Evolutionary conservation across 164 flowering plant species (phyloP).

Genomic region (Stephania yunnanensis): DNA sequence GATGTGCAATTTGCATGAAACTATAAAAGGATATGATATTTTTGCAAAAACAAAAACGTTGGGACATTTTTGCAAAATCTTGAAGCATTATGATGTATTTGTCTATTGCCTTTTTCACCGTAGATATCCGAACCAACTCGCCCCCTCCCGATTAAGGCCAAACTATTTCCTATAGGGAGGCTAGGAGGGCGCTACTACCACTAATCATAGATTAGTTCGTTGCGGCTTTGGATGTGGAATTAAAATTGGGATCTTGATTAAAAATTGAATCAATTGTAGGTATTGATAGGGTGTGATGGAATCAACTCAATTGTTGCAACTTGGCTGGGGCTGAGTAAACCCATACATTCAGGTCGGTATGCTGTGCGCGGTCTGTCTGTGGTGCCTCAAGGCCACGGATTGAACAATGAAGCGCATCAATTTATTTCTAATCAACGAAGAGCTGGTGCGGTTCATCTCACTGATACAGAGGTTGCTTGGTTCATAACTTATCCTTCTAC

Average conservation of each 20-base stretch:
- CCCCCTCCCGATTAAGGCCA: no score
- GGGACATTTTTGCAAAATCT: no score
- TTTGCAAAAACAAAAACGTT: no score
- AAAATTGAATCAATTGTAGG: slow-evolving; percentile 15
- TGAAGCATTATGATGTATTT: no score
- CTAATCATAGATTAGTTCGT: no score
- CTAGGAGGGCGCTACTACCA: no score
- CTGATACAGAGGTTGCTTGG: slow-evolving; percentile 38
- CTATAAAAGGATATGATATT: no score
- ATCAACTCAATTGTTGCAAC: slow-evolving; percentile 47
- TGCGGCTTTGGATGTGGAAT: no score
- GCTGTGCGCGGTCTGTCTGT: slow-evolving; percentile 39
- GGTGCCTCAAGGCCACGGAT: slow-evolving; percentile 44
- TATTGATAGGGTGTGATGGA: slow-evolving; percentile 57
- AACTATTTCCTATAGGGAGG: no score
- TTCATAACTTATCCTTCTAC: slow-evolving; percentile 18
- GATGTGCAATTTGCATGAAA: no score
- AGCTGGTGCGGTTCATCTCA: slow-evolving; percentile 35
- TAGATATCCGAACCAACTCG: no score
- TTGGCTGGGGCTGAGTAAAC: slow-evolving; percentile 37
- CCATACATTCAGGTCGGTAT: slow-evolving; percentile 35
- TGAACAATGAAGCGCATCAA: slow-evolving; percentile 25
- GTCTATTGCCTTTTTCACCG: no score
- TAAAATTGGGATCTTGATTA: not conserved
- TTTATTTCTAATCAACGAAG: slow-evolving; percentile 20